Evolutionary conservation across 139 green algal genomes (phyloP).

Genomic region (Choricystis sp.): DNA sequence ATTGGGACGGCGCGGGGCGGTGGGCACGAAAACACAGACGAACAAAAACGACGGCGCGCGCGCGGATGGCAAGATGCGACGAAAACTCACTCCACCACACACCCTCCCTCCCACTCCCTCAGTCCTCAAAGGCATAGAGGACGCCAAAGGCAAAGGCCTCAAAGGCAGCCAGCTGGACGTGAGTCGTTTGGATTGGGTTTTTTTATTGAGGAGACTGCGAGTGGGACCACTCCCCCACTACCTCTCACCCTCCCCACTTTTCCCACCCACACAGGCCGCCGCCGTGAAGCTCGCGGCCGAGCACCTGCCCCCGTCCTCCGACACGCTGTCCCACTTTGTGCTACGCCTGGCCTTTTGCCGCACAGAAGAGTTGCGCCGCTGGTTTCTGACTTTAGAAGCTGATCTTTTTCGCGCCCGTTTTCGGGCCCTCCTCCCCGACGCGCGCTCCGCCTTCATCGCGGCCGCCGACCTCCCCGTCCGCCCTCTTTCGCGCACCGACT

Average conservation of each 20-base stretch:
- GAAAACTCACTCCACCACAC: not conserved
- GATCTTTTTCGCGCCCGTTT: constrained; percentile 55
- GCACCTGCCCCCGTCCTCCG: constrained; percentile 24
- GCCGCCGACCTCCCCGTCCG: constrained; percentile 36
- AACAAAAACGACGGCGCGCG: not conserved
- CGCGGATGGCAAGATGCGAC: not conserved
- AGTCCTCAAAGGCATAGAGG: constrained; percentile 82
- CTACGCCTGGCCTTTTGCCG: constrained; percentile 87
- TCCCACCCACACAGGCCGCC: not conserved
- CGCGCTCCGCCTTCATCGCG: constrained; percentile 43
- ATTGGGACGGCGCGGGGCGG: too few relatives aligned
- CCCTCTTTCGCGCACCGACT: constrained; percentile 12
- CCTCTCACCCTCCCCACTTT: not conserved
- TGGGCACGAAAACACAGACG: not conserved
- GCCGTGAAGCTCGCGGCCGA: not conserved
- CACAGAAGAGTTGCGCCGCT: constrained; percentile 70
- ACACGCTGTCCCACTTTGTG: constrained; percentile 72
- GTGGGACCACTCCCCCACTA: not conserved
- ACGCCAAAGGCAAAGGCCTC: constrained; percentile 41
- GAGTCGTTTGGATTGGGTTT: constrained; percentile 39
- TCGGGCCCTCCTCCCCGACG: constrained; percentile 6
- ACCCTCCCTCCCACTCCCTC: constrained; percentile 2
- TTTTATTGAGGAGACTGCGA: constrained; percentile 4
- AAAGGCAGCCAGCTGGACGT: constrained; percentile 20
- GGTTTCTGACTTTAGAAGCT: constrained; percentile 73